These are phyloP conservation scores for Pichia thaimueangensis DNA, from an alignment of 805 yeast genomes.

Conservation along the genomic window DNA sequence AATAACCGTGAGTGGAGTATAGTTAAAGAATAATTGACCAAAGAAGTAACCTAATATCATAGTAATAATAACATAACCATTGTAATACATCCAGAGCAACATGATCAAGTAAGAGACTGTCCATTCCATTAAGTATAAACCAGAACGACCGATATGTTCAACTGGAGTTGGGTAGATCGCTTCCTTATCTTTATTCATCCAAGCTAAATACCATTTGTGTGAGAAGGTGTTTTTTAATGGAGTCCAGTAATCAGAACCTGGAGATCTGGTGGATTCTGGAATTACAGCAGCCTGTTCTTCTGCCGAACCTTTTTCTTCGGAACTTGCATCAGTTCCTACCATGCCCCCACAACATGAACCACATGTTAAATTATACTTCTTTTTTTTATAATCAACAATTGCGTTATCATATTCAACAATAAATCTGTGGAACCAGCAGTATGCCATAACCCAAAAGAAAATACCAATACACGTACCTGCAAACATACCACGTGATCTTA, in stretches of 20 bases:
- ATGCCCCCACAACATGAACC: conserved; percentile 2
- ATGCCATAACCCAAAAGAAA: conserved; percentile 48
- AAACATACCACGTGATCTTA: conserved; percentile 49
- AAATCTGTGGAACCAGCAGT: conserved; percentile 52
- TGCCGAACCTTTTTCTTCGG: not conserved
- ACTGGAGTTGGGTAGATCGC: conserved; percentile 33
- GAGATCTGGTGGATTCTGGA: not conserved
- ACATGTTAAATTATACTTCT: conserved; percentile 5
- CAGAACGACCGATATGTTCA: conserved; percentile 47
- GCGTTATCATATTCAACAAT: conserved; percentile 46
- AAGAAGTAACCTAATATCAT: conserved; percentile 57
- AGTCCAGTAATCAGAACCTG: conserved; percentile 16
- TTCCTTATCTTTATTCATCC: conserved; percentile 7
- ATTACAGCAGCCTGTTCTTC: not conserved
- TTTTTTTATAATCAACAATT: conserved; percentile 22
- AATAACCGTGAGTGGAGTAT: conserved; percentile 22
- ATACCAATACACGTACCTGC: conserved; percentile 75
- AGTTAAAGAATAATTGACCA: conserved; percentile 46
- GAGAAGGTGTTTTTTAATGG: conserved; percentile 22
- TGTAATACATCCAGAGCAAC: conserved; percentile 71
- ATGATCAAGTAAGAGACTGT: conserved; percentile 59
- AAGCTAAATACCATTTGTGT: conserved; percentile 25
- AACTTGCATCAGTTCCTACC: not conserved
- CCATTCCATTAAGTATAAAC: conserved; percentile 53
- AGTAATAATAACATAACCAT: conserved; percentile 59